A percentile compares a stretch with the other conserved stretches of the same genome.
Evolutionary conservation across 371 early-diverging fungal genomes (phyloP).

Genomic region (Mortierella sp.): DNA sequence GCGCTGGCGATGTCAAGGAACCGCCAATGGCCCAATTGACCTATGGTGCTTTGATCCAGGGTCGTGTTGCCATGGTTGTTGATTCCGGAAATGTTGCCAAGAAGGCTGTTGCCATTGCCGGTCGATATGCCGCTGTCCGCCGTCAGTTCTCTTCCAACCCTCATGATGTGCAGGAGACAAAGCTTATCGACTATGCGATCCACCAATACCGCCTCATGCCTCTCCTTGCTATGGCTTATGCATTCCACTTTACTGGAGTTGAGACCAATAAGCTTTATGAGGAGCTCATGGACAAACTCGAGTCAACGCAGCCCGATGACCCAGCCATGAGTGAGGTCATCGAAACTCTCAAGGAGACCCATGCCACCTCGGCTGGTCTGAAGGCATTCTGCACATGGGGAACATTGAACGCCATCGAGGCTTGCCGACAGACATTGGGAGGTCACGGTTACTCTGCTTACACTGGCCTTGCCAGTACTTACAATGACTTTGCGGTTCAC

Average conservation of each 20-base stretch:
- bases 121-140: conserved; percentile 91
- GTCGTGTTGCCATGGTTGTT: conserved; percentile 91
- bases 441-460: conserved; percentile 95
- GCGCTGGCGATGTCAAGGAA: conserved; percentile 76
- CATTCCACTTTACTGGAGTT: conserved; percentile 90
- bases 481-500: conserved; percentile 91
- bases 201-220: conserved; percentile 94
- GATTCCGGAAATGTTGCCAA: conserved; percentile 90
- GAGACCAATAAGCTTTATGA: conserved; percentile 85
- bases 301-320: conserved; percentile 73
- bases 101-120: conserved; percentile 90
- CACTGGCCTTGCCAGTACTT: conserved; percentile 87
- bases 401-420: conserved; percentile 84
- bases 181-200: conserved; percentile 90
- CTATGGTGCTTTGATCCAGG: conserved; percentile 88
- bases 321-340: conserved; percentile 72
- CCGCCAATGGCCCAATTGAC: conserved; percentile 78
- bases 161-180: conserved; percentile 74
- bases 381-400: conserved; percentile 96
- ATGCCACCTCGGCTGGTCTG: conserved; percentile 91
- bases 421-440: conserved; percentile 90
- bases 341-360: conserved; percentile 88
- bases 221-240: conserved; percentile 88
- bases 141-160: conserved; percentile 79
- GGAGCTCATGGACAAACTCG: conserved; percentile 77